Conservation (phyloP, 345 rosid genomes). For the Microcos paniculata region DNA sequence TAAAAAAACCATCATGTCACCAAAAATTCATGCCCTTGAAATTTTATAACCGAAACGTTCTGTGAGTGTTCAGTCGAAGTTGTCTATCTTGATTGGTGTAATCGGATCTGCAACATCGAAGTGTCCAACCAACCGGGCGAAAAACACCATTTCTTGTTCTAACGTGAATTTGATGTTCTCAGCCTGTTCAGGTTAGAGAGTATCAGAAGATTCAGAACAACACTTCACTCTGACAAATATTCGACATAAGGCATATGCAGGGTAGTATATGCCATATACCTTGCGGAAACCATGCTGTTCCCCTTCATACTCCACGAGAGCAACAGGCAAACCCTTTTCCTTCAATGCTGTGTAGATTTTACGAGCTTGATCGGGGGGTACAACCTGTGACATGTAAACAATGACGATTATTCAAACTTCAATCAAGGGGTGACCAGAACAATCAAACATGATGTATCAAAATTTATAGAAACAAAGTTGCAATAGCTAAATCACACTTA, state of each 20-base stretch:
- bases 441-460: too few relatives aligned
- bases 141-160: conserved; percentile 92
- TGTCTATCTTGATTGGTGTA: conserved; percentile 67
- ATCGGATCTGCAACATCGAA: conserved; percentile 79
- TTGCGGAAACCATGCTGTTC: conserved; percentile 97
- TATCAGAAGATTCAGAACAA: background rate
- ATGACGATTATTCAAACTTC: background rate
- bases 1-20: background rate
- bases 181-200: conserved; percentile 44
- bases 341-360: conserved; percentile 76
- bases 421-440: background rate
- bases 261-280: conserved; percentile 56
- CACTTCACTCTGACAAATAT: background rate
- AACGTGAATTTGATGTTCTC: conserved; percentile 89
- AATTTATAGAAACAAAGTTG: too few relatives aligned
- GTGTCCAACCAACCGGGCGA: conserved; percentile 69
- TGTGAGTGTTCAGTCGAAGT: conserved; percentile 49
- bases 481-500: too few relatives aligned
- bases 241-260: background rate
- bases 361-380: conserved; percentile 88
- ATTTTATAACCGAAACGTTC: background rate
- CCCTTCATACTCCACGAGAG: conserved; percentile 91
- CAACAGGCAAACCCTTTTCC: conserved; percentile 87
- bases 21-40: background rate
- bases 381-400: conserved; percentile 51